Base-by-base conservation (phyloP, 192 early-diverging fungal species). In the Chytriomyces sp. region DNA sequence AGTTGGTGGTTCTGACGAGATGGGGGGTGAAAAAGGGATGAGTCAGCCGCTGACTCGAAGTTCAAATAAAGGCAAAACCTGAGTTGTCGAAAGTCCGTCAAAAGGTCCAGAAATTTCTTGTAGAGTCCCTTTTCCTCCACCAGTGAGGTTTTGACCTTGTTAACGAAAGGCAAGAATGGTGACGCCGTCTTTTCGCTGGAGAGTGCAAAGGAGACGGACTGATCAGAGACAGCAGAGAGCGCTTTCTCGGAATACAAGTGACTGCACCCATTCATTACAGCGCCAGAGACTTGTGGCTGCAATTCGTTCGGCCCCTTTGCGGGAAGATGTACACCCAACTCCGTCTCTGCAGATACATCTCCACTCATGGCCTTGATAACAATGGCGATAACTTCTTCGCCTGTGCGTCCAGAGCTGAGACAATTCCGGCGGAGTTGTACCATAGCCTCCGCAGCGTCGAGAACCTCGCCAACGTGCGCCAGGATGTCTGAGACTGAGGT, bases 381-480 rank as follows among this genome's bases (percentile, higher is more conserved):
- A 35, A 35, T 2, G 35, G 3, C 35, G 35, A 35, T 35, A 35
- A 35, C 35, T 35, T 35, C 35, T 35, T 4, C 35, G 35, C 35
- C 35, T 35, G 35, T 35, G 35, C 35, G 35, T 35, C 35, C 35
- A 35, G 35, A 35, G 35, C 35, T 35, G 35, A 35, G 35, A 2
- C 35, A 35, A 2, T 35, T 35, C 35, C 35, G 35, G 35, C 47
- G 47, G 47, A 76, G 75, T 26, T 35, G 18, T 20, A 35, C 10
- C 18, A 76, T 18, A 1, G 75, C 20, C 7, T 26, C 26, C 2
- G 45, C 45, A 28, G 46, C 64, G 24, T 50, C 49, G 13, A 68
- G 9, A 18, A 68, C 50, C 35, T 76, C 75, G 16, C 28, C 11
- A 11, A 76, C 50, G 64, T 76, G 75, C 10, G 75, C 46, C 50